Percentiles rank a stretch among this genome's conserved stretches.
These are phyloP conservation scores for Aspergillus pseudotamarii DNA, from an alignment of 2,329 filamentous ascomycete genomes.

Conservation along the genomic window DNA sequence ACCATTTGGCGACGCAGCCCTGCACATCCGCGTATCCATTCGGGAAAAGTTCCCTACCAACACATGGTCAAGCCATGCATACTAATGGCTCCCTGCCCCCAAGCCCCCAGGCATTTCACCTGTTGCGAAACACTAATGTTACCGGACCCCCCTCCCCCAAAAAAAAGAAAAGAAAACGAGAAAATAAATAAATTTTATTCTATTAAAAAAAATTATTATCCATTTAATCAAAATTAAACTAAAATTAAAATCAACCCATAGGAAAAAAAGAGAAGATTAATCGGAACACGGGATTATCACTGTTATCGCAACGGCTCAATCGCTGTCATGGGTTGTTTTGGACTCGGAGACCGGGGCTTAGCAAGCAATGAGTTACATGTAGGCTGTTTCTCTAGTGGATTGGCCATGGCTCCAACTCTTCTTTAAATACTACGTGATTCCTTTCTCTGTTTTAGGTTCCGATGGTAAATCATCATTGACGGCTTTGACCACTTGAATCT, in stretches of 20 bases:
- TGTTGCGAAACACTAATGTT: slow-evolving; percentile 7
- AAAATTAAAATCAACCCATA: slow-evolving; percentile 7
- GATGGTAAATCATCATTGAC: slow-evolving; percentile 13
- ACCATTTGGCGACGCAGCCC: slow-evolving; percentile 26
- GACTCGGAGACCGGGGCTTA: slow-evolving; percentile 26
- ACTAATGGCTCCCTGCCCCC: slow-evolving; percentile 9
- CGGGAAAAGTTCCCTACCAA: slow-evolving; percentile 27
- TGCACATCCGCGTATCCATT: slow-evolving; percentile 23
- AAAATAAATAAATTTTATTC: slow-evolving; percentile 4
- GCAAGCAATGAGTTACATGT: slow-evolving; percentile 21
- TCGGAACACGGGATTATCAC: slow-evolving; percentile 23
- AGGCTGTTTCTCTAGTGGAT: slow-evolving; percentile 20
- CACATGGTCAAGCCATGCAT: slow-evolving; percentile 27
- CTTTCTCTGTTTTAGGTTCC: slow-evolving; percentile 16
- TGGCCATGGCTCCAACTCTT: slow-evolving; percentile 18
- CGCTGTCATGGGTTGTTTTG: slow-evolving; percentile 15
- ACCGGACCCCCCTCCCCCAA: background rate
- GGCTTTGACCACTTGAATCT: slow-evolving; percentile 6
- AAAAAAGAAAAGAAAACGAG: background rate
- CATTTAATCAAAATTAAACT: slow-evolving; percentile 4
- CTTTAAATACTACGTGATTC: slow-evolving; percentile 23
- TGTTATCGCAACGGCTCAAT: slow-evolving; percentile 28
- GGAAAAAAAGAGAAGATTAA: slow-evolving; percentile 5
- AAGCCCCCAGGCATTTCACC: slow-evolving; percentile 10
- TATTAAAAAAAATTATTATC: background rate